Conservation (phyloP, 2,329 filamentous ascomycete genomes). For the Fusarium phyllophilum region DNA sequence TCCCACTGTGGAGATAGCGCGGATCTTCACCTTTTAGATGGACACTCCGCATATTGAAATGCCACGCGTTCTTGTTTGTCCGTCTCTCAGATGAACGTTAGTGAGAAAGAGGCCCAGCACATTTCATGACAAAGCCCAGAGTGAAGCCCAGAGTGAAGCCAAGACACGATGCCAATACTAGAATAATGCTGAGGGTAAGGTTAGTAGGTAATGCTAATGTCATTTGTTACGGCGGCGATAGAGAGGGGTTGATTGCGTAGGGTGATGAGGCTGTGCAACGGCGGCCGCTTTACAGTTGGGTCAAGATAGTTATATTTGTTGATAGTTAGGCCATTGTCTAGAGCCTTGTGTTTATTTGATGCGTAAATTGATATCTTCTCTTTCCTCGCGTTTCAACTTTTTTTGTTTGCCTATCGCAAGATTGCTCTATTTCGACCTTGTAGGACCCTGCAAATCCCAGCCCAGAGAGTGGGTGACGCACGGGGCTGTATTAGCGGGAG, state of each 20-base stretch:
- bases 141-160: slow-evolving; percentile 15
- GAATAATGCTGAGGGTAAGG: not conserved
- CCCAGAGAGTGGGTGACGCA: slow-evolving; percentile 36
- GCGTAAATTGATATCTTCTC: not conserved
- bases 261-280: slow-evolving; percentile 44
- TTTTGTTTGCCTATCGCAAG: not conserved
- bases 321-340: not conserved
- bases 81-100: not conserved
- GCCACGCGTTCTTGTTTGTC: slow-evolving; percentile 13
- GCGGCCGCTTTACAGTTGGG: slow-evolving; percentile 13
- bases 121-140: slow-evolving; percentile 14
- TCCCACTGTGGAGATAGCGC: slow-evolving; percentile 3
- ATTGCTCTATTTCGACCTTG: not conserved
- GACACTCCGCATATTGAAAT: not conserved
- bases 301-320: not conserved
- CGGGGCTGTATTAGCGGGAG: slow-evolving; percentile 30
- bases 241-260: slow-evolving; percentile 45
- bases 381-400: not conserved
- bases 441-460: slow-evolving; percentile 29
- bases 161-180: slow-evolving; percentile 4
- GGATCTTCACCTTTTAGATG: not conserved
- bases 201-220: slow-evolving; percentile 3
- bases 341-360: not conserved
- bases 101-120: not conserved
- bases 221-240: slow-evolving; percentile 23